These are phyloP conservation scores for Cystofilobasidium bisporidii DNA, from an alignment of 768 basidiomycete species.

Conservation along the genomic window DNA sequence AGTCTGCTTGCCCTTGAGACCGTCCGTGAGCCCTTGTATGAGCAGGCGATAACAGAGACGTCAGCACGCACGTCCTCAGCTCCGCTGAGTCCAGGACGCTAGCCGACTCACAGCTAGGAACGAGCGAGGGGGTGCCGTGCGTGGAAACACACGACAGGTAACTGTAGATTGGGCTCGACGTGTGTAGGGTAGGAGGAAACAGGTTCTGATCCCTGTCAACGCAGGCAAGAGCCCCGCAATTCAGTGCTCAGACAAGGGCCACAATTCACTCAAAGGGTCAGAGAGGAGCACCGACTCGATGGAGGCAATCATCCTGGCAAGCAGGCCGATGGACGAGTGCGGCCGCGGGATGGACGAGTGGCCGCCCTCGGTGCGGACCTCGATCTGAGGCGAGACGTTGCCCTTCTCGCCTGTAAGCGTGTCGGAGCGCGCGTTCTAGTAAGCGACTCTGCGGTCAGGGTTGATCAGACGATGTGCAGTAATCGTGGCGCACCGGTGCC, in stretches of 20 bases:
- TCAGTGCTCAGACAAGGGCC: too few relatives aligned
- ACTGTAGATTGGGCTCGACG: slow-evolving; percentile 20
- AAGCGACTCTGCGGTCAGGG: background rate
- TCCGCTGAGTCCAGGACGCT: too few relatives aligned
- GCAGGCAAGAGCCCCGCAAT: background rate
- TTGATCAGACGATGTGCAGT: background rate
- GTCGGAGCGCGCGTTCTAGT: background rate
- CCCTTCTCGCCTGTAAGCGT: slow-evolving; percentile 18
- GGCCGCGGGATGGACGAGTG: slow-evolving; percentile 12
- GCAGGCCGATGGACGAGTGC: slow-evolving; percentile 23
- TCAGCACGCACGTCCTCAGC: too few relatives aligned
- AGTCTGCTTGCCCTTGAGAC: slow-evolving; percentile 22
- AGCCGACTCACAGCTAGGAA: slow-evolving; percentile 14
- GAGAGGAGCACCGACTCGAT: slow-evolving; percentile 13
- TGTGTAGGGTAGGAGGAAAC: slow-evolving; percentile 27
- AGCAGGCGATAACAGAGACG: background rate
- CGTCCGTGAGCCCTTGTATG: slow-evolving; percentile 7
- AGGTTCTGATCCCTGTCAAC: slow-evolving; percentile 20
- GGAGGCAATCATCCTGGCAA: slow-evolving; percentile 15
- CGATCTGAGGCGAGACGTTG: slow-evolving; percentile 15
- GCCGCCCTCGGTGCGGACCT: slow-evolving; percentile 24
- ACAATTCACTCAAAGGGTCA: background rate
- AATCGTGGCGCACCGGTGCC: slow-evolving; percentile 19
- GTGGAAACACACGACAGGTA: slow-evolving; percentile 21
- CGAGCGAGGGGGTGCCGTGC: slow-evolving; percentile 19